A percentile compares a stretch with the other conserved stretches of the same genome.
phyloP scores from a whole-genome alignment of 228 moss, liverwort and hornwort species.

The Sphagnum fallax region DNA sequence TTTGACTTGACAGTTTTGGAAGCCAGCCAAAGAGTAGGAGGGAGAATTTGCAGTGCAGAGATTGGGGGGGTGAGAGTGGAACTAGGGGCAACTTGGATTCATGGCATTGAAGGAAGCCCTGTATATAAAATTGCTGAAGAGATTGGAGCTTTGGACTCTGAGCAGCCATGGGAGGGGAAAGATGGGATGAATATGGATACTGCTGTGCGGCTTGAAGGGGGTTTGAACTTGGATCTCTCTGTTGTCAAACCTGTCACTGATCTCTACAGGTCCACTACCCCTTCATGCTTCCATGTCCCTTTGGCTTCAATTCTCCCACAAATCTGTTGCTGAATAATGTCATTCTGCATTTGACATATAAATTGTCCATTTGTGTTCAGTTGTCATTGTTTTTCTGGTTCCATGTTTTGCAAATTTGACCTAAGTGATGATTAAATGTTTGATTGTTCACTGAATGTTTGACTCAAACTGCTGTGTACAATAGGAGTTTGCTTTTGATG shows the following conservation, averaged over 20 bases:
- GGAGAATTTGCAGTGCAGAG: conserved; percentile 21
- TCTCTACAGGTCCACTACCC: conserved; percentile 5
- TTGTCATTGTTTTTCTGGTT: no score
- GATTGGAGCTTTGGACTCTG: conserved; percentile 19
- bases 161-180: conserved; percentile 17
- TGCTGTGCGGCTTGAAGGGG: conserved; percentile 17
- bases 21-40: conserved; percentile 30
- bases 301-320: no score
- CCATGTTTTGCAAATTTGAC: no score
- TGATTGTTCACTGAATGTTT: no score
- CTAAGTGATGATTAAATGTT: no score
- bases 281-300: no score
- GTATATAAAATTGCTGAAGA: conserved; percentile 11
- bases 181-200: conserved; percentile 10
- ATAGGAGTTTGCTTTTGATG: conserved; percentile 6
- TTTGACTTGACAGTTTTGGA: conserved; percentile 26
- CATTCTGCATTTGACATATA: no score
- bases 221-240: conserved; percentile 7
- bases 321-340: no score
- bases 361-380: no score
- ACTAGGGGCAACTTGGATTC: conserved; percentile 37
- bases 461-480: not conserved
- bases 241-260: conserved; percentile 13
- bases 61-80: conserved; percentile 26
- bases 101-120: conserved; percentile 32